These are phyloP conservation scores for Eragrostis tef DNA, from an alignment of 202 grass and related monocot species.

Conservation along the genomic window DNA sequence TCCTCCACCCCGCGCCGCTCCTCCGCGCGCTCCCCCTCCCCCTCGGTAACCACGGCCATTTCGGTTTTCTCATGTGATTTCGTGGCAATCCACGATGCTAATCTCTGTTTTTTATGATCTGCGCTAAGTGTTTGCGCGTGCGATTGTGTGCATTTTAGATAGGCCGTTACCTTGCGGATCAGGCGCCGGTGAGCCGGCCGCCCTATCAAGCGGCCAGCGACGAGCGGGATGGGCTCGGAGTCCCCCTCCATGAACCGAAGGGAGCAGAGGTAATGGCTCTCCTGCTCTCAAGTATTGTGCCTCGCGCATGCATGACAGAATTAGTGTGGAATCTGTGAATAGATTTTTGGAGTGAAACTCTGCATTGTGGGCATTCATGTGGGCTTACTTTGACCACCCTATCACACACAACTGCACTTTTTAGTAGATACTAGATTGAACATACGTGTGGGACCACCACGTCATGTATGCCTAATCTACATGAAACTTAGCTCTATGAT, in stretches of 20 bases:
- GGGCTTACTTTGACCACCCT: no score
- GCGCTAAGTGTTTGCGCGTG: constrained; percentile 48
- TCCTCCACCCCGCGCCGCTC: constrained; percentile 53
- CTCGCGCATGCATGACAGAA: background rate
- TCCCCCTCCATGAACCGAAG: constrained; percentile 49
- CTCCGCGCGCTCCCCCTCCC: constrained; percentile 60
- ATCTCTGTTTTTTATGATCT: background rate
- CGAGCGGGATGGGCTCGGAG: constrained; percentile 52
- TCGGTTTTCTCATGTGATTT: background rate
- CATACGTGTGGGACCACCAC: no score
- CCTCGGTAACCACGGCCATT: constrained; percentile 66
- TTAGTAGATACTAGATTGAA: no score
- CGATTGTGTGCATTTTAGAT: constrained; percentile 70
- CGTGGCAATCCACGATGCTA: background rate
- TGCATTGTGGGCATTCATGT: background rate
- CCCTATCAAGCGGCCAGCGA: constrained; percentile 65
- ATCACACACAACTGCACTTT: no score
- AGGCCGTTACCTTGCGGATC: constrained; percentile 87
- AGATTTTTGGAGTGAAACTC: background rate
- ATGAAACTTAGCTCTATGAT: no score
- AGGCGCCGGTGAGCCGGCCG: constrained; percentile 63
- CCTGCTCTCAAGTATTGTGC: background rate
- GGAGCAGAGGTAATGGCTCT: constrained; percentile 69
- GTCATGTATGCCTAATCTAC: no score
- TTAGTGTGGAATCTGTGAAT: background rate